phyloP scores from a whole-genome alignment of 148 eudicot species.

The Heliamphora exappendiculata region DNA sequence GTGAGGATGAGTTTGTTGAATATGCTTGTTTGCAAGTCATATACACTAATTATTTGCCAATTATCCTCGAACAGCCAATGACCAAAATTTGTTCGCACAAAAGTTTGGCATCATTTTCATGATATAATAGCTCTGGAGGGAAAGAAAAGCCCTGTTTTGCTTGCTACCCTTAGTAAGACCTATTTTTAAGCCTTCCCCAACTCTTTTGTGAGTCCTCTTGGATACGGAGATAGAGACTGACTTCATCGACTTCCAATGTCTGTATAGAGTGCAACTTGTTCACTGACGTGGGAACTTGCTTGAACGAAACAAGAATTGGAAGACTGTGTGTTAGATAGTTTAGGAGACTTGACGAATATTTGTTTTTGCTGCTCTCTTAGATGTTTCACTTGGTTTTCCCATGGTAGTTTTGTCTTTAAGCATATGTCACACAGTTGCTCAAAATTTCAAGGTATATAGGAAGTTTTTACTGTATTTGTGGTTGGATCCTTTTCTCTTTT shows the following conservation, averaged over 20 bases:
- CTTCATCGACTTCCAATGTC: no score
- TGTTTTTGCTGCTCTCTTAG: neutral
- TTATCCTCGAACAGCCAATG: neutral
- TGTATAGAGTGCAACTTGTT: no score
- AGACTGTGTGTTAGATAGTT: neutral
- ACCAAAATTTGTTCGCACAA: neutral
- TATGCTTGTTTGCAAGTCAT: neutral
- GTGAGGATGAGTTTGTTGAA: neutral
- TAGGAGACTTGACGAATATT: neutral
- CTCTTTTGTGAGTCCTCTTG: no score
- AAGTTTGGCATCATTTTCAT: neutral
- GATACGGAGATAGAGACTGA: no score
- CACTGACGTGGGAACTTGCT: neutral
- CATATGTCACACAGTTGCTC: neutral
- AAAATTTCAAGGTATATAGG: neutral
- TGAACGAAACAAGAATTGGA: neutral
- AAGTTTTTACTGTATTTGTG: neutral
- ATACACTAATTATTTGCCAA: neutral
- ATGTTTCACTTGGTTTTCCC: slow-evolving; percentile 4
- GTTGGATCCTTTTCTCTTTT: neutral
- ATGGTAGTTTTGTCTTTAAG: neutral
- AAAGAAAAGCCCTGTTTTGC: no score
- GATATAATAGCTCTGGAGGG: neutral
- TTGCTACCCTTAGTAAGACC: no score
- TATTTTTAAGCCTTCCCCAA: no score